Evolutionary conservation across 345 rosid genomes (phyloP).

Genomic region (Heritiera fomes): DNA sequence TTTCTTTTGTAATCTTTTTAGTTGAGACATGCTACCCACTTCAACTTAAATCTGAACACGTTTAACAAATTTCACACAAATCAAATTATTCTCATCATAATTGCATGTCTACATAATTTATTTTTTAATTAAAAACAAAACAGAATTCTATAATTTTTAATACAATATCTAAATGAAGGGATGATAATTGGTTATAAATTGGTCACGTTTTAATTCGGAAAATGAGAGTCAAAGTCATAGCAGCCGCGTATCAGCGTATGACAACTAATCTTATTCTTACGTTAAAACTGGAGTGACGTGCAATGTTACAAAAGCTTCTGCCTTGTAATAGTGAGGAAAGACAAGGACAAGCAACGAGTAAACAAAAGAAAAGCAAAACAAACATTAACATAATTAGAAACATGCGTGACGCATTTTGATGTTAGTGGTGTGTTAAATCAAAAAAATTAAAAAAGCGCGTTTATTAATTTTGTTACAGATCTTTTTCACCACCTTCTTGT

Average conservation of each 20-base stretch:
- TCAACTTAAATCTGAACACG: not conserved
- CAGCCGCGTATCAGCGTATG: not conserved
- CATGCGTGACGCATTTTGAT: too few relatives aligned
- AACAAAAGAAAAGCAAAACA: not conserved
- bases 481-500: not conserved
- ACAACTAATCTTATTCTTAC: not conserved
- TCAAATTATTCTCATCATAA: not conserved
- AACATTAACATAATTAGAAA: too few relatives aligned
- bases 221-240: not conserved
- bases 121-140: not conserved
- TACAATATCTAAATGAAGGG: not conserved
- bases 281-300: too few relatives aligned
- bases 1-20: too few relatives aligned
- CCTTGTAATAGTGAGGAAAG: not conserved
- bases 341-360: not conserved
- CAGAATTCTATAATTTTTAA: too few relatives aligned
- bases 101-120: not conserved
- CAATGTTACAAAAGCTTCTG: too few relatives aligned
- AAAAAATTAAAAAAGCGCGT: too few relatives aligned
- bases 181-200: too few relatives aligned
- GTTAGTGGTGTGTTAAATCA: too few relatives aligned
- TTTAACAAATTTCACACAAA: not conserved
- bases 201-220: too few relatives aligned
- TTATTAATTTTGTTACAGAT: not conserved
- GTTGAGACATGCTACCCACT: constrained; percentile 4